Evolutionary conservation across 352 stramenopile species (phyloP), one percentile per base, ranked within the genome.

Genomic region (Peronospora belbahrii): DNA sequence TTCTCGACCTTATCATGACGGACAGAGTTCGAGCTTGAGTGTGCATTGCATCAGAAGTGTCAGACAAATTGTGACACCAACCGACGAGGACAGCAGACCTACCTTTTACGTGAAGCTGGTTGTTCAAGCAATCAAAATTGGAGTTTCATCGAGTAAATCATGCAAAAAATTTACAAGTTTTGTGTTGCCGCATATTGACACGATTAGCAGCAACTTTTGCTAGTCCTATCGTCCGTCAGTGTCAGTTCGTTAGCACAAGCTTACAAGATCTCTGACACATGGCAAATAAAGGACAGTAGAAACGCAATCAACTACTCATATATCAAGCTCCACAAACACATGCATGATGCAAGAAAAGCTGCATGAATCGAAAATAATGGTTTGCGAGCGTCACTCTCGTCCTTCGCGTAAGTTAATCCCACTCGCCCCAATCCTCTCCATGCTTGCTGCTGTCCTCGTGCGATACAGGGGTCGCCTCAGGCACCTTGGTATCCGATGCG

Each of bases 391-490:
- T 28, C 31, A 31, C 7, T 39, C 17, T 23, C 5, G 31, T 25
- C 43, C 40, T 27, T 14, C 23, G 5, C 40, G 51, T 44, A 46
- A 48, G 38, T 74, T 79, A 85, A 38, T 82, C 70, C 73, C 73
- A 85, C 42, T 85, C 70, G 32, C 73, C 73, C 73, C 73, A 85
- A 53, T 85, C 73, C 36, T 72, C 73, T n/a, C 67, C 66, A 22
- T 60, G 57, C 45, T 66, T 75, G 50, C 59, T 67, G 32, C 30
- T 48, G 19, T 75, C 56, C 34, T 72, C 53, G 18, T 67, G 57
- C 20, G 45, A 42, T 37, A 38, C 42, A 17, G 48, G 22, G 0
- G 48, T 51, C 43, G 39, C 22, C 18, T 67, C 49, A 6, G 54
- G 11, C 7, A 18, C 19, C 27, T 67, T 52, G 23, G 24, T 28